These are phyloP conservation scores for Arctium minus DNA, from an alignment of 129 eudicot species.

Conservation along the genomic window DNA sequence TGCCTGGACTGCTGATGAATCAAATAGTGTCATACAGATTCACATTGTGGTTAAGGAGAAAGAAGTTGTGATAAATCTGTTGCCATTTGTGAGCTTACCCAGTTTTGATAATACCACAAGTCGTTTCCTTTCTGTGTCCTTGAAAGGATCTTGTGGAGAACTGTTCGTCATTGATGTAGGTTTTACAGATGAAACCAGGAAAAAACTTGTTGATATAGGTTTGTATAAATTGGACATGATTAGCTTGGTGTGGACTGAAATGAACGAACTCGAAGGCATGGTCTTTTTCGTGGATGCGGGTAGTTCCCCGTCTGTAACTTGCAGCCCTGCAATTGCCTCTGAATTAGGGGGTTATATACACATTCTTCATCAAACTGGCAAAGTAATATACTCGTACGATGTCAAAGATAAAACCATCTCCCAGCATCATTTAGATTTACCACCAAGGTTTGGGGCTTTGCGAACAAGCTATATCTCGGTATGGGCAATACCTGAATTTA, in stretches of 20 bases:
- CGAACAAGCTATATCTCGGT: background rate
- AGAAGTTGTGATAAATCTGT: background rate
- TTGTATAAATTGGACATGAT: background rate
- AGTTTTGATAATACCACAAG: too few relatives aligned
- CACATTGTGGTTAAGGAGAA: background rate
- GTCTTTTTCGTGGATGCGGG: background rate
- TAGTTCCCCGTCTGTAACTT: background rate
- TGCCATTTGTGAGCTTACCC: background rate
- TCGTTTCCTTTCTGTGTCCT: accelerated
- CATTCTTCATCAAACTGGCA: background rate
- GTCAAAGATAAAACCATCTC: background rate
- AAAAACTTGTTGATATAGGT: background rate
- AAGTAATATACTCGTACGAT: background rate
- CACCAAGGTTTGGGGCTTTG: background rate
- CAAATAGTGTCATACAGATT: background rate
- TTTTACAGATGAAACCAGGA: too few relatives aligned
- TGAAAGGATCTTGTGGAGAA: background rate
- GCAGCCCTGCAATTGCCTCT: background rate
- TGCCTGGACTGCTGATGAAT: background rate
- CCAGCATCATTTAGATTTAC: background rate
- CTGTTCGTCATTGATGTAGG: background rate
- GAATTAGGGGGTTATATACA: background rate
- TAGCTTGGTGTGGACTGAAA: background rate
- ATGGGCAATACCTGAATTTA: background rate
- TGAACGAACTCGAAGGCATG: background rate